Percentiles rank a stretch among this genome's conserved stretches.
Evolutionary conservation across 257 asterid genomes (phyloP).

Genomic region (Penstemon barbatus): DNA sequence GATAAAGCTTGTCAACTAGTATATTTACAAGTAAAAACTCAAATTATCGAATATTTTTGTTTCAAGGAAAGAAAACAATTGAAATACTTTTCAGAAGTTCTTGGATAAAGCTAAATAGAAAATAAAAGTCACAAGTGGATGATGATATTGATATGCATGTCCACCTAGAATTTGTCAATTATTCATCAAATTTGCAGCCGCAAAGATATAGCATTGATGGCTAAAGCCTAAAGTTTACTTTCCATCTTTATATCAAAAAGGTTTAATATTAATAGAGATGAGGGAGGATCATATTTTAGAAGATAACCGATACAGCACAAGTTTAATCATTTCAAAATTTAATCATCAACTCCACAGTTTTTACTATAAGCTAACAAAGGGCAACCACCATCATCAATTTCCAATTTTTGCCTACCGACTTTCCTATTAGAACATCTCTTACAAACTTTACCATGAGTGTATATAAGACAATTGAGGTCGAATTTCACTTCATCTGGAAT

Average conservation of each 20-base stretch:
- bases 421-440: slow-evolving; percentile 58
- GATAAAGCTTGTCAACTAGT: too few relatives aligned
- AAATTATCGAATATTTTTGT: too few relatives aligned
- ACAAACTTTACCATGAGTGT: slow-evolving; percentile 83
- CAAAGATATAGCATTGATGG: not conserved
- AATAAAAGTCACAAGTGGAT: not conserved
- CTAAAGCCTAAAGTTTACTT: too few relatives aligned
- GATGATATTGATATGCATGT: not conserved
- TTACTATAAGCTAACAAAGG: slow-evolving; percentile 52
- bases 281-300: too few relatives aligned
- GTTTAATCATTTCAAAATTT: too few relatives aligned
- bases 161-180: not conserved
- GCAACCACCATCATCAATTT: slow-evolving; percentile 40
- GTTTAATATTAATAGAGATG: too few relatives aligned
- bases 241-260: too few relatives aligned
- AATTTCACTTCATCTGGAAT: slow-evolving; percentile 76
- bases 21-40: too few relatives aligned
- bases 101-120: not conserved
- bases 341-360: slow-evolving; percentile 20
- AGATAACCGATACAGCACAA: too few relatives aligned
- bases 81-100: too few relatives aligned
- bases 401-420: slow-evolving; percentile 34
- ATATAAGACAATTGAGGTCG: slow-evolving; percentile 83
- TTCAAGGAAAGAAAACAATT: too few relatives aligned
- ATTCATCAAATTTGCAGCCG: not conserved